Evolutionary conservation across 495 filamentous ascomycete genomes (phyloP).

Genomic region (Friedmanniomyces endolithicus): DNA sequence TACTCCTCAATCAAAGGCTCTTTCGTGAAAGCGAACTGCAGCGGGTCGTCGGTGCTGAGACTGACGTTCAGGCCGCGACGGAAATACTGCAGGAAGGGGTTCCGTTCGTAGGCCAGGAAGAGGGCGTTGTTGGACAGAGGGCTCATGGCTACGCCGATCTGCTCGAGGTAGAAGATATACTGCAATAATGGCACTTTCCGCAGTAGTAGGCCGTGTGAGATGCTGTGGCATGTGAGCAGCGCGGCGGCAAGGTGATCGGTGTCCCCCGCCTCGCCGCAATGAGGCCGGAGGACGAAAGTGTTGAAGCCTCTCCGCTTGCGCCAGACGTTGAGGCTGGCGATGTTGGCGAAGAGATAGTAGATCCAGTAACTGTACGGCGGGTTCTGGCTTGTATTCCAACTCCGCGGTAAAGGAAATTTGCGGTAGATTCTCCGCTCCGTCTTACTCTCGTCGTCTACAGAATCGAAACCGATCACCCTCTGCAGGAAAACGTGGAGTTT

Average conservation of each 20-base stretch:
- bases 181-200: conserved; percentile 90
- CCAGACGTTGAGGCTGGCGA: conserved; percentile 83
- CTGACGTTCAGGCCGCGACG: conserved; percentile 89
- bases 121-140: conserved; percentile 95
- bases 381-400: conserved; percentile 86
- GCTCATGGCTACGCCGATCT: conserved; percentile 98
- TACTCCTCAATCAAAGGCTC: conserved; percentile 98
- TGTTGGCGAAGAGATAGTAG: conserved; percentile 92
- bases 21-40: conserved; percentile 97
- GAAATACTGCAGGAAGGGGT: conserved; percentile 91
- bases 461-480: conserved; percentile 90
- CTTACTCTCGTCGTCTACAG: conserved; percentile 97
- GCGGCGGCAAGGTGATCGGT: conserved; percentile 91
- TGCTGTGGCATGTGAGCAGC: conserved; percentile 89
- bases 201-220: conserved; percentile 85
- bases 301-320: conserved; percentile 87
- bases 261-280: conserved; percentile 94
- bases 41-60: conserved; percentile 87
- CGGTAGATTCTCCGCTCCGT: conserved; percentile 77
- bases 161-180: conserved; percentile 95
- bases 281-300: conserved; percentile 83
- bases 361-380: conserved; percentile 99
- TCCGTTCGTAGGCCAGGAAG: conserved; percentile 93
- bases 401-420: conserved; percentile 81
- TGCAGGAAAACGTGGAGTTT: conserved; percentile 93